Evolutionary conservation across 768 basidiomycete species (phyloP).

Genomic region (Vishniacozyma victoriae): DNA sequence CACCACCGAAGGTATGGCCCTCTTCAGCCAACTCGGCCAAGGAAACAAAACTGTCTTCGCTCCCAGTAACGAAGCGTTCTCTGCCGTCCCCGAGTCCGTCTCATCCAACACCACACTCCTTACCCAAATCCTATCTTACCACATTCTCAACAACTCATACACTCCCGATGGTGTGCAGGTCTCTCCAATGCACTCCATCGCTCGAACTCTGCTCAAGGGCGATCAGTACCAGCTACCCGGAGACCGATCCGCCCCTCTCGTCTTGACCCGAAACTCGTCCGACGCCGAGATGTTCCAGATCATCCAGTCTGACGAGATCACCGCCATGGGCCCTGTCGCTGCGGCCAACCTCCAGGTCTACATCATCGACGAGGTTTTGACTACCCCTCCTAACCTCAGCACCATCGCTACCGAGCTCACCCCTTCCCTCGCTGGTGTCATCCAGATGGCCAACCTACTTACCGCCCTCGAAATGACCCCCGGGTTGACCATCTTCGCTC

Average conservation of each 20-base stretch:
- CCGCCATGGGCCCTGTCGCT: constrained; percentile 17
- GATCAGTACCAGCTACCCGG: constrained; percentile 57
- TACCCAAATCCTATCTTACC: constrained; percentile 52
- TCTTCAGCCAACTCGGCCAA: constrained; percentile 49
- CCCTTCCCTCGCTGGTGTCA: constrained; percentile 47
- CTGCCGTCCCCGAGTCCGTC: constrained; percentile 45
- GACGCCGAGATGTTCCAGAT: constrained; percentile 51
- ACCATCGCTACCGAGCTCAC: constrained; percentile 51
- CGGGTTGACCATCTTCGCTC: constrained; percentile 67
- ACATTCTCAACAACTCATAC: constrained; percentile 55
- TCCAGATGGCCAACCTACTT: constrained; percentile 47
- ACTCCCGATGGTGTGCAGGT: constrained; percentile 47
- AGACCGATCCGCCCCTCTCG: constrained; percentile 44
- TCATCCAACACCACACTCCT: constrained; percentile 48
- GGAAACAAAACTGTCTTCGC: constrained; percentile 55
- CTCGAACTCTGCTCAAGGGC: constrained; percentile 59
- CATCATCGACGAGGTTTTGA: constrained; percentile 49
- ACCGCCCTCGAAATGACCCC: constrained; percentile 48
- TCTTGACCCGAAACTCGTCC: constrained; percentile 42
- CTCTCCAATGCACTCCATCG: constrained; percentile 60
- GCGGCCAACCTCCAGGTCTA: constrained; percentile 44
- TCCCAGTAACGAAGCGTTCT: constrained; percentile 55
- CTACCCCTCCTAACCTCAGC: constrained; percentile 53
- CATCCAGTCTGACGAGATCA: constrained; percentile 53
- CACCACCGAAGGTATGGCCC: constrained; percentile 50